Evolutionary conservation across 306 rosid genomes (phyloP).

Genomic region (Pyrus pyrifolia): DNA sequence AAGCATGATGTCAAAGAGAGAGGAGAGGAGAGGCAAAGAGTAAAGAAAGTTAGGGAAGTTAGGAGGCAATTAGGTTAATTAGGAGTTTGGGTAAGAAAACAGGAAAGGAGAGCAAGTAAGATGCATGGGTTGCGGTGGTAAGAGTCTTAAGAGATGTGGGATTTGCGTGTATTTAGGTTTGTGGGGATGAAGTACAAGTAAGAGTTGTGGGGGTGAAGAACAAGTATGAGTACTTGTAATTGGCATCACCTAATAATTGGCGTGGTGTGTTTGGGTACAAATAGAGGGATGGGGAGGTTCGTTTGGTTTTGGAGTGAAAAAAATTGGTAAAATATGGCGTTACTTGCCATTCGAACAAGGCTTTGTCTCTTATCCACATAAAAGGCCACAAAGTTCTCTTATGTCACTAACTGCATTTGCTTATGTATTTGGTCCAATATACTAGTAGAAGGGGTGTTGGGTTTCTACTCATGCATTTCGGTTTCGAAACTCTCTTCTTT

Average conservation of each 20-base stretch:
- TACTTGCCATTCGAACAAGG: neutral
- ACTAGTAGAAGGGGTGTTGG: too few relatives aligned
- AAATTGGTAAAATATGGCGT: neutral
- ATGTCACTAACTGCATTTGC: neutral
- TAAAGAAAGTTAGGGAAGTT: constrained; percentile 23
- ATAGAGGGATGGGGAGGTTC: neutral
- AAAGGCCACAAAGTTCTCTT: neutral
- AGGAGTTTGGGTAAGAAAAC: constrained; percentile 15
- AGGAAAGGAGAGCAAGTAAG: constrained; percentile 4
- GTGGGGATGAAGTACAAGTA: neutral
- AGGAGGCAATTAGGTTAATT: constrained; percentile 16
- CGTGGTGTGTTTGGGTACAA: constrained; percentile 20
- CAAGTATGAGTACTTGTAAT: neutral
- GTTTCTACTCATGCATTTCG: too few relatives aligned
- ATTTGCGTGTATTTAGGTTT: constrained; percentile 20
- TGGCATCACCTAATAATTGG: constrained; percentile 14
- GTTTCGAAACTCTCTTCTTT: too few relatives aligned
- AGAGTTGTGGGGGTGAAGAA: neutral
- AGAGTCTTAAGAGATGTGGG: constrained; percentile 12
- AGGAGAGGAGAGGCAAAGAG: neutral
- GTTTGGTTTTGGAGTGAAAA: neutral
- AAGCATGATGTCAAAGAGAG: constrained; percentile 2
- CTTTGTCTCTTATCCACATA: neutral
- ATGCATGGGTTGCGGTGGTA: neutral
- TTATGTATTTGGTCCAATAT: too few relatives aligned